Evolutionary conservation across 805 yeast species (phyloP).

Genomic region (Candida coquimbonensis): DNA sequence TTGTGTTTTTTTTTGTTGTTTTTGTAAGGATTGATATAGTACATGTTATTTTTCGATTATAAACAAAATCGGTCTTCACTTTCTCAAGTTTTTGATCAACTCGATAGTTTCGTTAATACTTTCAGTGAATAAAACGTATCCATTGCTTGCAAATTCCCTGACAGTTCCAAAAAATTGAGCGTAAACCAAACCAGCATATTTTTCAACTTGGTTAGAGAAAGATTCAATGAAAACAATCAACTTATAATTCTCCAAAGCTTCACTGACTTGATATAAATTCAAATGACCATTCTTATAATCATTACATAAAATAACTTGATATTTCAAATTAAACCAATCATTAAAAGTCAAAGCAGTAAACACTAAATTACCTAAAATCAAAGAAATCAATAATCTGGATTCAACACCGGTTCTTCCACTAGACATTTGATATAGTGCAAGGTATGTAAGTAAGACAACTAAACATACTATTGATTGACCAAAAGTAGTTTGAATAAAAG

Average conservation of each 20-base stretch:
- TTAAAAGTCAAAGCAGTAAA: constrained; percentile 13
- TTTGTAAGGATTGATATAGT: too few species aligned
- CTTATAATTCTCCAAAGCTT: constrained; percentile 16
- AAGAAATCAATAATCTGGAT: constrained; percentile 15
- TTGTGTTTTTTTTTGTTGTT: too few species aligned
- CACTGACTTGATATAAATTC: constrained; percentile 21
- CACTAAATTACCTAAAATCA: constrained; percentile 16
- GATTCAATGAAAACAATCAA: constrained; percentile 6
- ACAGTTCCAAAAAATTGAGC: constrained; percentile 13
- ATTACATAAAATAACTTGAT: constrained; percentile 21
- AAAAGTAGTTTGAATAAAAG: constrained; percentile 20
- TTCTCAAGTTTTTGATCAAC: constrained; percentile 1
- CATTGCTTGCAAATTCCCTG: constrained; percentile 1
- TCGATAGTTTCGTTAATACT: constrained; percentile 3
- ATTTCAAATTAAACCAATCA: constrained; percentile 21
- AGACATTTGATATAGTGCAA: constrained; percentile 4
- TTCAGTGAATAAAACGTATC: too few species aligned
- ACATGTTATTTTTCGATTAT: background rate
- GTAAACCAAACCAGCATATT: constrained; percentile 12
- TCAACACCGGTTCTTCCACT: constrained; percentile 15
- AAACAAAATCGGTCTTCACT: background rate
- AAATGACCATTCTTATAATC: constrained; percentile 22
- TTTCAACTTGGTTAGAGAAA: background rate
- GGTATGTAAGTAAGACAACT: constrained; percentile 10
- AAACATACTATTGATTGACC: constrained; percentile 18